Percentiles rank a stretch among this genome's conserved stretches.
Evolutionary conservation across 495 filamentous ascomycete genomes (phyloP).

Genomic region (Aspergillus homomorphus): DNA sequence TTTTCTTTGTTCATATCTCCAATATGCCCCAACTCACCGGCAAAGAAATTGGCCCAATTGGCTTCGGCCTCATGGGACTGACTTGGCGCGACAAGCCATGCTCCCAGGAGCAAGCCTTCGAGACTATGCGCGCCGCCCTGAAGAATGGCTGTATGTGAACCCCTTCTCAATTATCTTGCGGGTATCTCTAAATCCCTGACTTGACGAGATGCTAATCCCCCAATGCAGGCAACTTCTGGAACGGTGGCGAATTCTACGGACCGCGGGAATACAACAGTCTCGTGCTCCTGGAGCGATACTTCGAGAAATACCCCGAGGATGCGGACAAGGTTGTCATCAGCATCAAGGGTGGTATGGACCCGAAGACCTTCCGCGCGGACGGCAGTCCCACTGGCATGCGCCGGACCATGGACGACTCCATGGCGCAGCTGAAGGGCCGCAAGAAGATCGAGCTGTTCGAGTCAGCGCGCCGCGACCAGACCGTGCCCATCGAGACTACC

Average conservation of each 20-base stretch:
- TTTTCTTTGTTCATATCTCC: too few species aligned
- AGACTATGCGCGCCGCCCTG: slow-evolving; percentile 41
- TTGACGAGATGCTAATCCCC: too few species aligned
- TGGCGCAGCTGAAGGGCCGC: slow-evolving; percentile 56
- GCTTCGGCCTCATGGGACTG: slow-evolving; percentile 15
- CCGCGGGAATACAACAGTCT: slow-evolving; percentile 46
- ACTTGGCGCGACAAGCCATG: neutral
- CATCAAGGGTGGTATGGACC: slow-evolving; percentile 56
- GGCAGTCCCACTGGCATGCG: slow-evolving; percentile 6
- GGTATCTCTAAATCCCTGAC: too few species aligned
- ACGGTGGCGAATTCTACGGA: slow-evolving; percentile 35
- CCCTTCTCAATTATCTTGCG: too few species aligned
- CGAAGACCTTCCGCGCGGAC: neutral
- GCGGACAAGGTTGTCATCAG: slow-evolving; percentile 60
- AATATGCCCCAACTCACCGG: too few species aligned
- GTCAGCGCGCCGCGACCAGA: slow-evolving; percentile 61
- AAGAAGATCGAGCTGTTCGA: slow-evolving; percentile 74
- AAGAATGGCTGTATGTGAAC: slow-evolving; percentile 39
- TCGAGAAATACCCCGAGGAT: slow-evolving; percentile 65
- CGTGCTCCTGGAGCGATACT: slow-evolving; percentile 62
- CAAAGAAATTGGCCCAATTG: slow-evolving; percentile 6
- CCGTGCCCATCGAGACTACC: slow-evolving; percentile 50
- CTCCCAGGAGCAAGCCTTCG: neutral
- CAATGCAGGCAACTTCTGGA: slow-evolving; percentile 49
- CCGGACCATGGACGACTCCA: slow-evolving; percentile 35